phyloP scores from a whole-genome alignment of 306 rosid genomes.

The Astragalus membranaceus region DNA sequence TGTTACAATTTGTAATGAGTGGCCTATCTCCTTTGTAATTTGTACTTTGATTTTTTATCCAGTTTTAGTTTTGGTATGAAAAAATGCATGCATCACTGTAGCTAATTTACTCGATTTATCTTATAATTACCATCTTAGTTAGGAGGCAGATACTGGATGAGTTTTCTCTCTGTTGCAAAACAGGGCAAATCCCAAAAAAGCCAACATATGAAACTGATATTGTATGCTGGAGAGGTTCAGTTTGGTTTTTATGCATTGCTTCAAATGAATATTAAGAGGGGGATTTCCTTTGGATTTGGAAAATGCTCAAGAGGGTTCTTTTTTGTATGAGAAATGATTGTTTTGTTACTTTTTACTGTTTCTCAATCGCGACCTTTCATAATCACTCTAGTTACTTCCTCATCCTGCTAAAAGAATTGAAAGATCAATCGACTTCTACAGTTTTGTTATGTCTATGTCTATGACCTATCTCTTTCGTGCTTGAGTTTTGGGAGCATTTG shows the following conservation, averaged over 20 bases:
- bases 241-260: conserved; percentile 16
- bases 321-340: conserved; percentile 26
- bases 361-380: conserved; percentile 25
- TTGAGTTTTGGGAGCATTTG: conserved; percentile 49
- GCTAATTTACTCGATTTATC: conserved; percentile 4
- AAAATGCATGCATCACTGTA: background rate
- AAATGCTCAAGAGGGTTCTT: conserved; percentile 17
- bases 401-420: conserved; percentile 34
- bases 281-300: background rate
- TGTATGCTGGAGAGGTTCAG: conserved; percentile 13
- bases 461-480: conserved; percentile 40
- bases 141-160: background rate
- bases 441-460: background rate
- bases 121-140: conserved; percentile 21
- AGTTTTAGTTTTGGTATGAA: conserved; percentile 12
- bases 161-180: conserved; percentile 19
- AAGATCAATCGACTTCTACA: conserved; percentile 9
- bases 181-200: conserved; percentile 19
- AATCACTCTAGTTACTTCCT: conserved; percentile 21
- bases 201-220: conserved; percentile 17
- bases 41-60: conserved; percentile 22
- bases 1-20: conserved; percentile 29
- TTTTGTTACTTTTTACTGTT: conserved; percentile 22
- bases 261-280: conserved; percentile 24
- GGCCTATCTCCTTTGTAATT: conserved; percentile 6